Evolutionary conservation across 768 basidiomycete species (phyloP), one percentile per base, ranked within the genome.

Genomic region (Collybia sordida): DNA sequence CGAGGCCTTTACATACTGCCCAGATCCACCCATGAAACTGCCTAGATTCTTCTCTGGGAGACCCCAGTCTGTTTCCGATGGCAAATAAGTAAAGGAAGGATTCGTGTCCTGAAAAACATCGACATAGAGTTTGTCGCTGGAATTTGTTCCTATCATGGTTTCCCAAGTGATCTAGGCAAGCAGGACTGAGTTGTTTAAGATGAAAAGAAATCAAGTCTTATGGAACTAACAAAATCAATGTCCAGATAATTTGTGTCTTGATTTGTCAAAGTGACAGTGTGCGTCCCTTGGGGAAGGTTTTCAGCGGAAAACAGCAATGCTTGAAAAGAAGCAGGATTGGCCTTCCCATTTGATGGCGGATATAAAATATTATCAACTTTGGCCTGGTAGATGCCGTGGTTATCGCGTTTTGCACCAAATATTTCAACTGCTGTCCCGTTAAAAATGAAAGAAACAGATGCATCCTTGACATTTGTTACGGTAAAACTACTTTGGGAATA

Each of bases 361-460:
- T 61, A 72, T 23, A 48, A 51, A 7, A 42, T 53, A 22, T 63
- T 48, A 60, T 83, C 79, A 1, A 81, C 58, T 25, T 63, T 59
- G 36, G 81, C 68, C 23, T 64, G 63, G 54, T 71, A 83, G 9
- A 47, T 55, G 0, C 81, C 79, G 55, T 80, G 77, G 47, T 78
- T 78, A 4, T 47, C 31, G 21, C 79, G 70, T 45, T 77, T 75
- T 2, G 78, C 72, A 6, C 82, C 82, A 49, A 70, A 82, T 7
- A 82, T 58, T 64, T 72, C 70, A n/a, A 82, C 59, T 4, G 65
- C 71, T 9, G 72, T 78, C 12, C 81, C 81, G 36, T 75, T 75
- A 65, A 81, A 82, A 23, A 57, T 49, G 55, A 81, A 73, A 0
- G 65, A 67, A 4, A 64, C 70, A 21, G 53, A 54, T 6, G 73